These are phyloP conservation scores for Ceratocystis cacaofunesta DNA, from an alignment of 2,329 filamentous ascomycete species.

Conservation along the genomic window DNA sequence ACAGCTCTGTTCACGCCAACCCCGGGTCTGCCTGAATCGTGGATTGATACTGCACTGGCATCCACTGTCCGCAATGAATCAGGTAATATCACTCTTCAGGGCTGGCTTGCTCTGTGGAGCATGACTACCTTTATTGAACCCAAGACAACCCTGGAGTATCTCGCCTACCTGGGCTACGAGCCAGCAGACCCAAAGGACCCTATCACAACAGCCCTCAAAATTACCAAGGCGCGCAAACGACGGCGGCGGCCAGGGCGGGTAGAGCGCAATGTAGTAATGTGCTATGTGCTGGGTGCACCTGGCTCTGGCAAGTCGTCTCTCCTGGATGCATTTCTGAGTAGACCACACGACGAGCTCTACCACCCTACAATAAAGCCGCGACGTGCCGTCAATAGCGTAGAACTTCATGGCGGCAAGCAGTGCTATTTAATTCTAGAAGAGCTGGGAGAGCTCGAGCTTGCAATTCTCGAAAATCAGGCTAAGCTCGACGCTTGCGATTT, in stretches of 20 bases:
- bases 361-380: conserved; percentile 90
- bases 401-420: conserved; percentile 88
- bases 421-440: conserved; percentile 94
- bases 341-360: conserved; percentile 71
- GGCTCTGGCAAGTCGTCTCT: conserved; percentile 83
- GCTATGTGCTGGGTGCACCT: conserved; percentile 76
- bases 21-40: conserved; percentile 72
- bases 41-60: conserved; percentile 77
- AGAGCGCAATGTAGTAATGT: conserved; percentile 85
- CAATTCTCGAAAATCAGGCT: conserved; percentile 78
- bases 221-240: conserved; percentile 82
- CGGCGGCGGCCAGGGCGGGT: conserved; percentile 69
- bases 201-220: conserved; percentile 71
- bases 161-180: conserved; percentile 92
- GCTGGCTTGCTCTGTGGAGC: conserved; percentile 97
- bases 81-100: conserved; percentile 87
- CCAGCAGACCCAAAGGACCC: conserved; percentile 59
- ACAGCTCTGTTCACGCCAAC: conserved; percentile 82
- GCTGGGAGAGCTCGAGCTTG: conserved; percentile 86
- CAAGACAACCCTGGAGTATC: conserved; percentile 86
- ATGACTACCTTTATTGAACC: conserved; percentile 98
- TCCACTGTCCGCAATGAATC: conserved; percentile 92
- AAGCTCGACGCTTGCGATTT: conserved; percentile 90
- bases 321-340: conserved; percentile 78
- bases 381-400: conserved; percentile 88